These are phyloP conservation scores for Pythium vanterpoolii DNA, from an alignment of 352 stramenopile genomes.

Conservation along the genomic window DNA sequence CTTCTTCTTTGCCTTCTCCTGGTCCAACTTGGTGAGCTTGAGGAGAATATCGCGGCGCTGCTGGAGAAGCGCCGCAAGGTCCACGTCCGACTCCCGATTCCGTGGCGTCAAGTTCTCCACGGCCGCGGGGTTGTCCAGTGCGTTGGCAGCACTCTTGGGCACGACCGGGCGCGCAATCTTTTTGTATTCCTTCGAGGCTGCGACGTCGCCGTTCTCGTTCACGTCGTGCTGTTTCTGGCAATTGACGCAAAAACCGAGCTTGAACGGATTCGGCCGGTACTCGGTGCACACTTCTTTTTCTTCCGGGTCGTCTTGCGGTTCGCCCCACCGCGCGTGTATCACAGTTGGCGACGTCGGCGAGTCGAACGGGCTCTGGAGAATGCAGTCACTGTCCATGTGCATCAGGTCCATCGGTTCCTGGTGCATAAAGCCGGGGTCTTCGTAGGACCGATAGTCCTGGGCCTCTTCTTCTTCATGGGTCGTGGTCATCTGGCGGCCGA, in stretches of 20 bases:
- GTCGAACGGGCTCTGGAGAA: slow-evolving; percentile 70
- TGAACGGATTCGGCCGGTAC: slow-evolving; percentile 82
- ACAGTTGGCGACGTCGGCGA: slow-evolving; percentile 70
- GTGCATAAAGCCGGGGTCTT: slow-evolving; percentile 68
- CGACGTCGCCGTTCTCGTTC: slow-evolving; percentile 60
- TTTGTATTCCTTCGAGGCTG: slow-evolving; percentile 76
- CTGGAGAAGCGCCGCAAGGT: slow-evolving; percentile 63
- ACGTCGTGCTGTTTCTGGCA: slow-evolving; percentile 89
- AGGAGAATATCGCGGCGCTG: slow-evolving; percentile 79
- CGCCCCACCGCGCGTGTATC: slow-evolving; percentile 84
- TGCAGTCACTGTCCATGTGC: slow-evolving; percentile 74
- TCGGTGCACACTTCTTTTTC: slow-evolving; percentile 79
- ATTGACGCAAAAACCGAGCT: slow-evolving; percentile 87
- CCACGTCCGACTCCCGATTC: slow-evolving; percentile 76
- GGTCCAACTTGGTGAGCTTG: slow-evolving; percentile 58
- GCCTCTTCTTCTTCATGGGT: slow-evolving; percentile 28
- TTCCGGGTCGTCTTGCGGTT: slow-evolving; percentile 78
- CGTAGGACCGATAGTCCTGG: slow-evolving; percentile 64
- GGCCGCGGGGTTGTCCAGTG: slow-evolving; percentile 72
- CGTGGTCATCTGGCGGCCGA: slow-evolving; percentile 14
- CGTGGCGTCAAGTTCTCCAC: slow-evolving; percentile 38
- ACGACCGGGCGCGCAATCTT: slow-evolving; percentile 71
- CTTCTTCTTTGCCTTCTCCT: slow-evolving; percentile 47
- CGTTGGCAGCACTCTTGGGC: slow-evolving; percentile 70
- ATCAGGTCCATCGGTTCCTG: slow-evolving; percentile 49